Evolutionary conservation across 495 filamentous ascomycete genomes (phyloP).

Genomic region (Oidiodendron maius): DNA sequence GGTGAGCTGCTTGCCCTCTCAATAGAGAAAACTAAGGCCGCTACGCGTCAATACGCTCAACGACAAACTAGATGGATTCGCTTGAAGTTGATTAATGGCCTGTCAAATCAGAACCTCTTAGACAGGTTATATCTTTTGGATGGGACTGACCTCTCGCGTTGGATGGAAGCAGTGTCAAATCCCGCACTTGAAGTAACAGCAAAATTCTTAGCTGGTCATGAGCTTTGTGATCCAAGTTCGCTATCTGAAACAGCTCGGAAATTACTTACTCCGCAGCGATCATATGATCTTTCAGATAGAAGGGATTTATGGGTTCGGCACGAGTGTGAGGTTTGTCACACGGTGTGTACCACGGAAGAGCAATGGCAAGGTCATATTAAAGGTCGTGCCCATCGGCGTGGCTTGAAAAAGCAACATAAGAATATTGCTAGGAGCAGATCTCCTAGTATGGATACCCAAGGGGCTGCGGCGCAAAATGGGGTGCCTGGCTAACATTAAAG

Average conservation of each 20-base stretch:
- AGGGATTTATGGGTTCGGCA: slow-evolving; percentile 42
- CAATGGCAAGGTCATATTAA: slow-evolving; percentile 73
- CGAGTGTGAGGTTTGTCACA: slow-evolving; percentile 67
- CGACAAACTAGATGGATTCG: slow-evolving; percentile 83
- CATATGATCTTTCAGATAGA: slow-evolving; percentile 36
- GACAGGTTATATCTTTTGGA: slow-evolving; percentile 68
- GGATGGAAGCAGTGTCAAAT: slow-evolving; percentile 50
- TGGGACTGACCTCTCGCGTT: slow-evolving; percentile 54
- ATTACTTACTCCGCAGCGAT: slow-evolving; percentile 41
- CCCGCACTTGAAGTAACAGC: slow-evolving; percentile 57
- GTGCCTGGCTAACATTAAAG: not conserved
- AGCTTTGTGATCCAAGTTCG: slow-evolving; percentile 53
- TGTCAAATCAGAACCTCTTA: slow-evolving; percentile 45
- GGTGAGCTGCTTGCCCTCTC: slow-evolving; percentile 31
- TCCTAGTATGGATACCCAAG: slow-evolving; percentile 1
- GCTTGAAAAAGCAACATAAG: slow-evolving; percentile 18
- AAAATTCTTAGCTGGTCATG: slow-evolving; percentile 48
- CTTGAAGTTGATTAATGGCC: slow-evolving; percentile 64
- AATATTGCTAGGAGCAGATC: slow-evolving; percentile 9
- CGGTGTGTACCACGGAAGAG: slow-evolving; percentile 60
- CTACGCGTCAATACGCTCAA: slow-evolving; percentile 82
- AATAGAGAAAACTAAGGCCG: slow-evolving; percentile 57
- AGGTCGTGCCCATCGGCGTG: slow-evolving; percentile 51
- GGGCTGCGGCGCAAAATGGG: not conserved
- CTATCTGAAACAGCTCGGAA: slow-evolving; percentile 56